These are phyloP conservation scores for Phaffomyces opuntiae DNA, from an alignment of 805 yeast species.

Conservation along the genomic window DNA sequence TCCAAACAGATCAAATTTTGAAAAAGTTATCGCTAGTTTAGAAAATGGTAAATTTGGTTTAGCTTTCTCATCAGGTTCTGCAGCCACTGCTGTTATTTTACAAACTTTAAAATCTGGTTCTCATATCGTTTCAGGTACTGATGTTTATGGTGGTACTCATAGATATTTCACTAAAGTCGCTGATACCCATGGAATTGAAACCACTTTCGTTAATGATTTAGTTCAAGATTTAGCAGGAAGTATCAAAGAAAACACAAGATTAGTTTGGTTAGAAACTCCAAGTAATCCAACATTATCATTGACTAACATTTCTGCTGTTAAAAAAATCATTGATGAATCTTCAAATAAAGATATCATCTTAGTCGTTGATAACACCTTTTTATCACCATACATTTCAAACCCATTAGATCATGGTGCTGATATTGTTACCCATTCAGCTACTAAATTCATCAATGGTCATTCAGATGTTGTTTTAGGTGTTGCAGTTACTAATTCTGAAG, in stretches of 20 bases:
- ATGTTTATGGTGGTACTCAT: slow-evolving; percentile 89
- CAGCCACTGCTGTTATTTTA: slow-evolving; percentile 69
- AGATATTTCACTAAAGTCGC: slow-evolving; percentile 86
- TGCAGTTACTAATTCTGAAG: slow-evolving; percentile 59
- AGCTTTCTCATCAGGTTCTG: slow-evolving; percentile 83
- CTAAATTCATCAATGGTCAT: slow-evolving; percentile 89
- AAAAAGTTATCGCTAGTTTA: slow-evolving; percentile 68
- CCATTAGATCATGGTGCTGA: slow-evolving; percentile 83
- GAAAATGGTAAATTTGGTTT: slow-evolving; percentile 71
- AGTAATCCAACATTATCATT: slow-evolving; percentile 81
- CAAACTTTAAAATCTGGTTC: slow-evolving; percentile 67
- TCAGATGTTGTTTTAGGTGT: slow-evolving; percentile 88
- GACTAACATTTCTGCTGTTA: slow-evolving; percentile 65
- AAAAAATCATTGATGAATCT: slow-evolving; percentile 42
- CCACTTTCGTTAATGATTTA: slow-evolving; percentile 61
- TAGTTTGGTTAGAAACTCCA: slow-evolving; percentile 87
- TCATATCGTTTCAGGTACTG: slow-evolving; percentile 75
- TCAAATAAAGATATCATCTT: slow-evolving; percentile 48
- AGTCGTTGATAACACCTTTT: slow-evolving; percentile 84
- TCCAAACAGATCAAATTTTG: slow-evolving; percentile 82
- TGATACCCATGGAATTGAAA: slow-evolving; percentile 64
- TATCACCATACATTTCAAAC: slow-evolving; percentile 81
- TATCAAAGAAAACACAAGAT: slow-evolving; percentile 54
- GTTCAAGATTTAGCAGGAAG: slow-evolving; percentile 48
- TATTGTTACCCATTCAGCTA: slow-evolving; percentile 80